Evolutionary conservation across 2,329 filamentous ascomycete species (phyloP).

Genomic region (Orbilia blumenaviensis): DNA sequence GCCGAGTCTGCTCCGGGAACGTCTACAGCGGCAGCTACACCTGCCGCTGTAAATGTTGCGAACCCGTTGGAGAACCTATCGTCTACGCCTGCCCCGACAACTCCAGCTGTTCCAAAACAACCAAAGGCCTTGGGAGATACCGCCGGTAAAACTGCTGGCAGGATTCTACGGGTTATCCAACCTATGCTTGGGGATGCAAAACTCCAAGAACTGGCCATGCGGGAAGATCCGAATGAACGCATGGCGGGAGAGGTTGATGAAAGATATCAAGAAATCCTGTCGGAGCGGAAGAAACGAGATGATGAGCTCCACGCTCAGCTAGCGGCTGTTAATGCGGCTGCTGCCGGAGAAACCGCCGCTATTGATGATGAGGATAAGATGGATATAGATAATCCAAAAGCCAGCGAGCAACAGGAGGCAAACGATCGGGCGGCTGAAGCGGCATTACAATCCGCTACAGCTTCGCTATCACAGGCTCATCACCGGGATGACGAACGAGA

Average conservation of each 20-base stretch:
- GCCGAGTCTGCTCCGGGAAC: not conserved
- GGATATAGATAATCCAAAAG: slow-evolving; percentile 35
- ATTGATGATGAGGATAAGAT: slow-evolving; percentile 26
- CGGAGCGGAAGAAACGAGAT: slow-evolving; percentile 41
- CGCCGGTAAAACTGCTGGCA: slow-evolving; percentile 46
- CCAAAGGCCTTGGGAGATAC: slow-evolving; percentile 43
- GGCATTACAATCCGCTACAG: slow-evolving; percentile 35
- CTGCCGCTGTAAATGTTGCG: slow-evolving; percentile 32
- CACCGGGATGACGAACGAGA: slow-evolving; percentile 33
- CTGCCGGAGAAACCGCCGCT: not conserved
- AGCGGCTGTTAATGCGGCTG: slow-evolving; percentile 7
- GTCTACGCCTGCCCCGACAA: not conserved
- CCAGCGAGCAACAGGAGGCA: slow-evolving; percentile 22
- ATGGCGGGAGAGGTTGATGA: slow-evolving; percentile 48
- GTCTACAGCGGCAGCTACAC: slow-evolving; percentile 26
- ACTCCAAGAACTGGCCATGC: slow-evolving; percentile 41
- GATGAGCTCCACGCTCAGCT: slow-evolving; percentile 40
- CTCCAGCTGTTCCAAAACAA: slow-evolving; percentile 5
- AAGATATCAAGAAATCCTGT: slow-evolving; percentile 47
- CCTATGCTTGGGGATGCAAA: slow-evolving; percentile 50
- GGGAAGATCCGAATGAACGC: slow-evolving; percentile 51
- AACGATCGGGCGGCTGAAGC: slow-evolving; percentile 45
- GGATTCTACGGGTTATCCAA: slow-evolving; percentile 48
- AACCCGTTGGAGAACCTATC: slow-evolving; percentile 33
- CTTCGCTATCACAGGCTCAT: slow-evolving; percentile 37